Evolutionary conservation across 1,284 basidiomycete genomes (phyloP), one percentile per base, ranked within the genome.

Genomic region (Schizopora paradoxa): DNA sequence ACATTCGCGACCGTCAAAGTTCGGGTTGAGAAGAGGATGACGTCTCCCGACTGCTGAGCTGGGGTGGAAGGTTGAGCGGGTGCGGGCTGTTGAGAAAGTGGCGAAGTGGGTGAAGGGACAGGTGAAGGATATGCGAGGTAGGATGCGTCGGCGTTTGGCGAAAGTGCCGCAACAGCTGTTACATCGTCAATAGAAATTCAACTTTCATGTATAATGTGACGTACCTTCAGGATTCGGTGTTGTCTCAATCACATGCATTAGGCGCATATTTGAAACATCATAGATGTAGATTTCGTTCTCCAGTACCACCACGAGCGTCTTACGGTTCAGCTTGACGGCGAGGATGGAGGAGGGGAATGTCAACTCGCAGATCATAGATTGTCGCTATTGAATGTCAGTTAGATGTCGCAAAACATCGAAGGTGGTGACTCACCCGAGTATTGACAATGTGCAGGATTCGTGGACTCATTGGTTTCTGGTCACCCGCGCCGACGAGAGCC

Each of bases 291-390:
- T 96, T 65, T 98, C 92, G 33, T 81, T 80, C 62, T 97, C 94
- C 44, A 99, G 77, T 5, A 99, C 88, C 51, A 99, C 95, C 28
- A 98, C 90, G 18, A 99, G 77, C 0, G 93, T 86, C 67, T 96
- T 93, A 47, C 96, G 77, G 69, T 99, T 99, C 60, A 99, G 77
- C 69, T 96, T 97, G 62, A 99, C 94, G 4, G 90, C 83, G 22
- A 98, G 79, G 49, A 99, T 94, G 1, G 92, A 91, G 1, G 92
- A 93, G 0, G 95, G 95, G 64, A 99, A 99, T 13, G 95, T 78
- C 16, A 99, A 81, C 62, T 99, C 95, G 79, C 96, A 99, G 54
- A 99, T 99, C 73, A 94, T 95, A 16, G 91, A 95, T 77, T 98
- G 91, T 23, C 95, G 83, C 90, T 97, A 32, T 59, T 5, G 19